A percentile compares a stretch with the other conserved stretches of the same genome.
These are phyloP conservation scores for Mycosphaerella sp. DNA, from an alignment of 2,329 filamentous ascomycete species.

Conservation along the genomic window DNA sequence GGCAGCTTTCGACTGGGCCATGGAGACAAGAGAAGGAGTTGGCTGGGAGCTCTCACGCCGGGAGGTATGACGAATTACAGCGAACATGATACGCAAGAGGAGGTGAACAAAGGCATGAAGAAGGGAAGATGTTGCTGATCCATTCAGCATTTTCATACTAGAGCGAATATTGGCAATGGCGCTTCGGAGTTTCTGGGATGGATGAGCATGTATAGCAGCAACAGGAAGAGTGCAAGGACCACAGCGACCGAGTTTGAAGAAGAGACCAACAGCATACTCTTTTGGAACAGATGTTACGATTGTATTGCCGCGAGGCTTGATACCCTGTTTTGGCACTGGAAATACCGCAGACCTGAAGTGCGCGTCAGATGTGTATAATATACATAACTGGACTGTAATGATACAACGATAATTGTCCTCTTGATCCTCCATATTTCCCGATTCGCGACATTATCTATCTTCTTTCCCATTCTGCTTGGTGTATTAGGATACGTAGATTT, in stretches of 20 bases:
- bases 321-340: background rate
- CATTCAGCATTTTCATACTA: background rate
- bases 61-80: slow-evolving; percentile 29
- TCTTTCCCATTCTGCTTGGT: no score
- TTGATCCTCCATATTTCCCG: no score
- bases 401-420: no score
- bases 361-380: no score
- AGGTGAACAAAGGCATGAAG: slow-evolving; percentile 22
- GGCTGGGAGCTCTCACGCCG: slow-evolving; percentile 53
- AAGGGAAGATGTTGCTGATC: slow-evolving; percentile 26
- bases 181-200: background rate
- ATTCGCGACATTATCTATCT: no score
- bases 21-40: slow-evolving; percentile 60
- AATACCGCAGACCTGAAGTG: background rate
- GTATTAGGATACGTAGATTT: no score
- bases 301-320: background rate
- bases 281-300: background rate
- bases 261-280: background rate
- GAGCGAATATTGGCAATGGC: background rate
- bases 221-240: background rate
- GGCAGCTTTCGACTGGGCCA: slow-evolving; percentile 56
- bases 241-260: background rate
- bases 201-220: background rate
- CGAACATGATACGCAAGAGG: slow-evolving; percentile 24
- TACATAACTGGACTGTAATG: no score